Base-by-base conservation (phyloP, 345 rosid genomes). In the Gossypium sturtianum region DNA sequence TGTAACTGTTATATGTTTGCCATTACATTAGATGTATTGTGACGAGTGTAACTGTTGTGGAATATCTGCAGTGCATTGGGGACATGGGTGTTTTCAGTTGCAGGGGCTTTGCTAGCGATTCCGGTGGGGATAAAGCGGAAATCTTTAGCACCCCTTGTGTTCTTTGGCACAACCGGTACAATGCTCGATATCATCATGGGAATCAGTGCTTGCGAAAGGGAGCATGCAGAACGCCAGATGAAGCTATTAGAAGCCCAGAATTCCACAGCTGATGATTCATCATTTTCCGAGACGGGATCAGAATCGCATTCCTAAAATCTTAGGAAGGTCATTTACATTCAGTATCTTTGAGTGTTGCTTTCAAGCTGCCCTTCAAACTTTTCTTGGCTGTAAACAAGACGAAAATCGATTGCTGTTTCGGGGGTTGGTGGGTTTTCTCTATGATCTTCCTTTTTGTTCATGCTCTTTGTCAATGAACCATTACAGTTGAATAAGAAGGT, bases 171-270 rank as follows among this genome's bases (percentile, higher is more conserved):
- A 13, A 94, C 98, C 0, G 98, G 98, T 44, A 92, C 98, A 19
- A 94, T 94, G 98, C 91, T 92, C 5, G 98, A 94, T 73, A 94
- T 92, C 75, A 90, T 92, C 52, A 85, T 91, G 80, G 98, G 97
- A 44, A 86, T 93, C 79, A 93, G 82, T 71, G 93, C 91, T 17
- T 93, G 99, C 19, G 98, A 90, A 75, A 89, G 99, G 85, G 98
- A 95, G 79, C 96, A 95, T n/a, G 98, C 99, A 1, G 97, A 95
- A 78, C 93, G 87, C 73, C 98, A 92, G 70, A 91, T 91, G 86
- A 85, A 88, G 89, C 85, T 94, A 69, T 73, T 85, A 63, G 95
- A 92, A 86, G 86, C 89, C 53, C 89, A 88, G 77, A 81, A 81
- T 76, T 65, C 90, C 60, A 80, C 71, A 3, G 80, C 82, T 0